Conservation (phyloP, 108 stramenopile species). For the Nitzschia sp. region DNA sequence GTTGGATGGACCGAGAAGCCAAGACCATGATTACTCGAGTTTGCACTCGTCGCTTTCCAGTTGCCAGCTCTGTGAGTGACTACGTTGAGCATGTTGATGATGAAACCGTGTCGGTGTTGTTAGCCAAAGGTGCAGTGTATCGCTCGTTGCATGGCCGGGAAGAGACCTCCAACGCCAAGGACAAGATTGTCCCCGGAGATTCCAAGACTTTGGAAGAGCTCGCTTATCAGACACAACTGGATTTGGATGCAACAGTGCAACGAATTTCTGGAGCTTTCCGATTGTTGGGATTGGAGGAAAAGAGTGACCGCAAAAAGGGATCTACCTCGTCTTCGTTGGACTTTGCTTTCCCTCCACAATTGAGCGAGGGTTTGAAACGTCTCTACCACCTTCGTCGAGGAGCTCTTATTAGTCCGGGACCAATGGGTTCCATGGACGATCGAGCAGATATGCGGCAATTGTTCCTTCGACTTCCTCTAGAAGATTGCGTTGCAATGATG, state of each 20-base stretch:
- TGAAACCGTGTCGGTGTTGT: conserved; percentile 49
- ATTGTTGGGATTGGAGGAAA: conserved; percentile 52
- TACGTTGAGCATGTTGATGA: conserved; percentile 49
- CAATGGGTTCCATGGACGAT: conserved; percentile 57
- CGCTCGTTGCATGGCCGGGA: conserved; percentile 52
- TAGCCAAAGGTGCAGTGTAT: conserved; percentile 60
- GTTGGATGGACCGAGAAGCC: conserved; percentile 38
- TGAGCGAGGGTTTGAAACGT: conserved; percentile 42
- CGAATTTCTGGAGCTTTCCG: conserved; percentile 55
- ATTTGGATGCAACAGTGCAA: conserved; percentile 64
- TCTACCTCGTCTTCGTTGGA: conserved; percentile 40
- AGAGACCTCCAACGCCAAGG: conserved; percentile 32
- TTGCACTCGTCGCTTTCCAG: conserved; percentile 36
- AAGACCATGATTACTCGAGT: conserved; percentile 48
- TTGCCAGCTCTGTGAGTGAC: conserved; percentile 44
- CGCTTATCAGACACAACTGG: conserved; percentile 51
- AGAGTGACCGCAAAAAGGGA: conserved; percentile 18
- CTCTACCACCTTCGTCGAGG: conserved; percentile 59
- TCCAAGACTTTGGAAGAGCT: conserved; percentile 39
- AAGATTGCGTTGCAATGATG: conserved; percentile 60
- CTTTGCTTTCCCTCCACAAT: conserved; percentile 61
- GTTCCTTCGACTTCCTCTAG: conserved; percentile 57
- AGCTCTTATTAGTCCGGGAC: conserved; percentile 55
- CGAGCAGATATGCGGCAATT: conserved; percentile 47
- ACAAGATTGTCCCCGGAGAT: conserved; percentile 33